phyloP scores from a whole-genome alignment of 192 early-diverging fungal genomes.

The Entrophospora sp. region DNA sequence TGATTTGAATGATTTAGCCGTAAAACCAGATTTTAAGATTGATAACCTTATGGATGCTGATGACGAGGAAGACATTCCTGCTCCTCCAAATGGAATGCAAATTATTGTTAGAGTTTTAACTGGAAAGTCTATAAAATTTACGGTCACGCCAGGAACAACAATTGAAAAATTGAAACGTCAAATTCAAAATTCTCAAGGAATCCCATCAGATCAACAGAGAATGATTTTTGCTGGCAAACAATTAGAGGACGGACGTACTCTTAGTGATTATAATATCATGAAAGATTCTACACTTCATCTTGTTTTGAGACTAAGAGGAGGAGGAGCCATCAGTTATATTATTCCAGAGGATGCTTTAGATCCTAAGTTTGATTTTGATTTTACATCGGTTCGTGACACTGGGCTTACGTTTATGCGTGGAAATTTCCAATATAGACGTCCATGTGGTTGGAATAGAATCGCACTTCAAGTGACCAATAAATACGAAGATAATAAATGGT shows the following conservation, averaged over 20 bases:
- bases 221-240: conserved; percentile 61
- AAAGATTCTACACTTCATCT: conserved; percentile 65
- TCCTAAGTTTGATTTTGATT: background rate
- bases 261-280: conserved; percentile 64
- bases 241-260: conserved; percentile 54
- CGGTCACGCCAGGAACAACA: too few species aligned
- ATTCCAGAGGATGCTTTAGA: too few species aligned
- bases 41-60: too few species aligned
- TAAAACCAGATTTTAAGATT: too few species aligned
- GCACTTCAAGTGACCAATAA: background rate
- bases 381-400: background rate
- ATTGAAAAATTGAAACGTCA: too few species aligned
- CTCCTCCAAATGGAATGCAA: too few species aligned
- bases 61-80: too few species aligned
- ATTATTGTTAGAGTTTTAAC: too few species aligned
- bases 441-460: background rate
- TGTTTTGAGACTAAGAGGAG: conserved; percentile 57
- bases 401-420: background rate
- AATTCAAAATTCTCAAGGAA: conserved; percentile 68
- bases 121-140: too few species aligned
- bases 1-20: too few species aligned
- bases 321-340: conserved; percentile 9
- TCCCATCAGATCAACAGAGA: conserved; percentile 58
- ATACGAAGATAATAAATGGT: background rate
- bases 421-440: background rate